Percentiles rank a stretch among this genome's conserved stretches.
These are phyloP conservation scores for Aureobasidium sp. DNA, from an alignment of 2,329 filamentous ascomycete genomes.

Conservation along the genomic window DNA sequence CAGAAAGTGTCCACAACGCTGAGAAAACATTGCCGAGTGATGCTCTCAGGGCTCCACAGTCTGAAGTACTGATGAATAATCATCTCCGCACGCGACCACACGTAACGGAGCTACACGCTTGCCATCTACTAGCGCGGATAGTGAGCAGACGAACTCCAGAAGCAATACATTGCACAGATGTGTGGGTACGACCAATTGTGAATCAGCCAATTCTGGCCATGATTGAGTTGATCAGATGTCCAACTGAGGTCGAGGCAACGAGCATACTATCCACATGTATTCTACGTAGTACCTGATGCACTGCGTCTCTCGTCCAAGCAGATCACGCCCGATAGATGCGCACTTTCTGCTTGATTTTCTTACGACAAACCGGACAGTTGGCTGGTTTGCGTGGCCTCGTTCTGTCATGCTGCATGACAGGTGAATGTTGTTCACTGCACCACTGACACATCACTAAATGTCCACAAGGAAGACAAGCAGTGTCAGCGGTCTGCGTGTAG, in stretches of 20 bases:
- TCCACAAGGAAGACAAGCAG: constrained; percentile 45
- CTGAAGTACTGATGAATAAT: background rate
- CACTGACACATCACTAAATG: constrained; percentile 47
- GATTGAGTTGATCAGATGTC: background rate
- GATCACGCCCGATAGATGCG: constrained; percentile 9
- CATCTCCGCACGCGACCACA: background rate
- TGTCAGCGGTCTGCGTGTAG: constrained; percentile 43
- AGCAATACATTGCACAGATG: background rate
- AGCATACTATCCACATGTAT: background rate
- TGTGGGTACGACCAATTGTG: background rate
- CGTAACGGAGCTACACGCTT: background rate
- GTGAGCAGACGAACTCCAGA: too few relatives aligned
- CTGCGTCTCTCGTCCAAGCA: background rate
- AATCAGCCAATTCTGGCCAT: background rate
- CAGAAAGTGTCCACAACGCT: background rate
- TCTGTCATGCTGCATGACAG: constrained; percentile 31
- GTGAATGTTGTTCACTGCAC: constrained; percentile 44
- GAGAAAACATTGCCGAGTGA: background rate
- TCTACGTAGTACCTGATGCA: background rate
- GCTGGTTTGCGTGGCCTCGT: constrained; percentile 30
- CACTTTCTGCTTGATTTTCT: constrained; percentile 36
- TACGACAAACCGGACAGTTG: constrained; percentile 39
- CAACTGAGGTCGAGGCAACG: background rate
- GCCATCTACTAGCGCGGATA: background rate
- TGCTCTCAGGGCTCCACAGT: background rate